A percentile compares a stretch with the other conserved stretches of the same genome.
These are phyloP conservation scores for Escovopsis sp. DNA, from an alignment of 2,329 filamentous ascomycete species.

Conservation along the genomic window DNA sequence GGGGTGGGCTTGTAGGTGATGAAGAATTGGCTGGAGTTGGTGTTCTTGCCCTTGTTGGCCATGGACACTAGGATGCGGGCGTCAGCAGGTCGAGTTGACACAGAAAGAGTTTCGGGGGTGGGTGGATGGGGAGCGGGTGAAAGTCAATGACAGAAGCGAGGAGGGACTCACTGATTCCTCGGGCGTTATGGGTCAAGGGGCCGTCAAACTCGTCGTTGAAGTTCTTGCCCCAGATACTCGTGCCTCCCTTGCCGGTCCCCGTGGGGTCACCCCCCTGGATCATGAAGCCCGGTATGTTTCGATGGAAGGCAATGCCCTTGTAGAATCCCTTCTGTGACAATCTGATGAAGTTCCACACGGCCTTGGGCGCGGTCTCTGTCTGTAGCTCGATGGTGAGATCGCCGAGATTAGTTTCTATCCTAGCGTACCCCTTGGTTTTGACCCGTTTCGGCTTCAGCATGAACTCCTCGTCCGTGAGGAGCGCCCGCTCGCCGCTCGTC, in stretches of 20 bases:
- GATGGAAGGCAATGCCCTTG: conserved; percentile 67
- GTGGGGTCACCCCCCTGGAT: conserved; percentile 92
- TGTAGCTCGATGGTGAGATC: conserved; percentile 79
- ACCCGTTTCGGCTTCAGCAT: conserved; percentile 85
- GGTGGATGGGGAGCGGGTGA: too few species aligned
- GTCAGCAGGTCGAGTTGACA: too few species aligned
- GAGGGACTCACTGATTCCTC: conserved; percentile 42
- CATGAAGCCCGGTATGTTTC: conserved; percentile 95
- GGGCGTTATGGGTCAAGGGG: conserved; percentile 63
- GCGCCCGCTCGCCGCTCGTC: conserved; percentile 71
- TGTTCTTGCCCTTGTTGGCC: conserved; percentile 98
- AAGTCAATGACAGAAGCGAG: too few species aligned
- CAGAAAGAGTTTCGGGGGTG: neutral
- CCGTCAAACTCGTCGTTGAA: conserved; percentile 92
- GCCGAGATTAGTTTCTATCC: conserved; percentile 74
- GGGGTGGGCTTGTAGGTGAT: conserved; percentile 73
- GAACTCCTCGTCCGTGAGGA: conserved; percentile 87
- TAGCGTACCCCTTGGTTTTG: conserved; percentile 79
- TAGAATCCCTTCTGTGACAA: conserved; percentile 86
- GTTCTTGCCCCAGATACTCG: conserved; percentile 84
- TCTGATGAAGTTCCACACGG: conserved; percentile 93
- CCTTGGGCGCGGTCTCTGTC: conserved; percentile 78
- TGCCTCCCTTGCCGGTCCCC: conserved; percentile 79
- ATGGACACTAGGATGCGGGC: conserved; percentile 42
- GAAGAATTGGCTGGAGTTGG: conserved; percentile 91